Base-by-base conservation (phyloP, 1,139 yeast species). In the Pneumocystis sp. region DNA sequence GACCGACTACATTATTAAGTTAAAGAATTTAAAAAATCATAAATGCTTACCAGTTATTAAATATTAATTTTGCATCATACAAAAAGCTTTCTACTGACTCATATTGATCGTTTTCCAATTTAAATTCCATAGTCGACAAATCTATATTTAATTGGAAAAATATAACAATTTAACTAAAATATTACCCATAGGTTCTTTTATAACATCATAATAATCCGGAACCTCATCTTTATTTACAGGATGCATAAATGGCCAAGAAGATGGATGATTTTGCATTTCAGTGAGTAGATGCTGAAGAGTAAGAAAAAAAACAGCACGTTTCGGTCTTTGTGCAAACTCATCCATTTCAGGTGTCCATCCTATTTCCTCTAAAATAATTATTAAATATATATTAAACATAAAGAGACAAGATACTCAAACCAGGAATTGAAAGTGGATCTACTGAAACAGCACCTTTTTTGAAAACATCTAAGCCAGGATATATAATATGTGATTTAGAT, bases 271-370 rank as follows among this genome's bases (percentile, higher is more conserved):
- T 72, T 89, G 95, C 78, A 93, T 76, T 73, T 93, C 99, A 8
- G 89, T 83, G 63, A 93, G 80, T 37, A 93, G 76, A 63, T 90
- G 89, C 71, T 89, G 91, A 95, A 93, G 89, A 69, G 88, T 87
- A 63, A 95, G 93, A 77, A 89, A 89, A 77, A 93, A 97, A 7
- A 97, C 96, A 0, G 96, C 91, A 65, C 97, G 80, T 74, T 90
- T 90, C 1, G 98, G 98, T 72, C 89, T 83, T 71, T 95, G 93
- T 0, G 98, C 97, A 68, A 95, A 78, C 70, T 89, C 93, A 75
- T 93, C 99, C 96, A 93, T 91, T 74, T 91, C 98, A 60, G 93
- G 95, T 65, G 95, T 89, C 98, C 98, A 93, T 0, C 98, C 98
- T 1, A 96, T 89, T 74, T 91, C 97, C 69, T 83, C 80, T 63